These are phyloP conservation scores for Sonneratia caseolaris DNA, from an alignment of 345 rosid genomes.

Conservation along the genomic window DNA sequence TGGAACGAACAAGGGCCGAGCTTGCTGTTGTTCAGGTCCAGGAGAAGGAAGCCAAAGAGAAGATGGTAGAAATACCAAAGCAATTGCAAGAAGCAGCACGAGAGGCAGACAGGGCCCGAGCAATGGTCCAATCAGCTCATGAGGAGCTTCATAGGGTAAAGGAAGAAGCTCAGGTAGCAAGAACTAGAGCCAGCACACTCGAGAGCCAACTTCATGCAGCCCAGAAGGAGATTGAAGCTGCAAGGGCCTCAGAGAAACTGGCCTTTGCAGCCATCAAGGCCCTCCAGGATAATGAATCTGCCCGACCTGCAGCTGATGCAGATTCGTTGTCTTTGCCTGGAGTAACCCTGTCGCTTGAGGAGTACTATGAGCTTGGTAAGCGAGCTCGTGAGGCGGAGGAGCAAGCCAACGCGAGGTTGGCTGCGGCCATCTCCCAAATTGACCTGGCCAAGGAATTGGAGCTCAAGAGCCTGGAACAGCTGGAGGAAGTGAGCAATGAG, in stretches of 20 bases:
- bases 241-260: conserved; percentile 72
- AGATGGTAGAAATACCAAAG: conserved; percentile 56
- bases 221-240: conserved; percentile 77
- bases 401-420: conserved; percentile 59
- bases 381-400: conserved; percentile 74
- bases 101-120: conserved; percentile 75
- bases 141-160: conserved; percentile 64
- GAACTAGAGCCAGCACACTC: conserved; percentile 57
- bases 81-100: conserved; percentile 58
- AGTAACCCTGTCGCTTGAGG: conserved; percentile 65
- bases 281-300: conserved; percentile 64
- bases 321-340: conserved; percentile 32
- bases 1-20: conserved; percentile 51
- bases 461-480: conserved; percentile 32
- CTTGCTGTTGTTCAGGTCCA: conserved; percentile 42
- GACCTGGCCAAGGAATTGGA: conserved; percentile 71
- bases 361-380: conserved; percentile 81
- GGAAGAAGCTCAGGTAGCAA: conserved; percentile 79
- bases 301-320: conserved; percentile 20
- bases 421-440: conserved; percentile 55
- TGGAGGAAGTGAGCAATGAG: conserved; percentile 60
- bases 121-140: conserved; percentile 47
- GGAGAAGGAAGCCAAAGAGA: conserved; percentile 58
- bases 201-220: conserved; percentile 65
- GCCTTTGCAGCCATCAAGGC: conserved; percentile 85